These are phyloP conservation scores for Lachancea kluyveri DNA, from an alignment of 805 yeast genomes.

Conservation along the genomic window DNA sequence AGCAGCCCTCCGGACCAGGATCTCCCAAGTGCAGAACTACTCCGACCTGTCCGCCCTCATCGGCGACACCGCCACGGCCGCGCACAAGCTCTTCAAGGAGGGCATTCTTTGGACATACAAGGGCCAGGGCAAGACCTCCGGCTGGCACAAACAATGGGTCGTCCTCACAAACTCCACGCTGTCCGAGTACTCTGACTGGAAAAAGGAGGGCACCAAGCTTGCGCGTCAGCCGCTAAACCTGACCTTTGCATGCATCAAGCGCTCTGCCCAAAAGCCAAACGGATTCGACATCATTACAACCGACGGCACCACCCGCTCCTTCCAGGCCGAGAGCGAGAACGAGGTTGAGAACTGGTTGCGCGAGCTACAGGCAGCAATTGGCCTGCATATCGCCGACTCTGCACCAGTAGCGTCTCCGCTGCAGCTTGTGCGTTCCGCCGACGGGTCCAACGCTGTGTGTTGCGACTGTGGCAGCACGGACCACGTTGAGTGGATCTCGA, in stretches of 20 bases:
- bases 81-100: slow-evolving; percentile 12
- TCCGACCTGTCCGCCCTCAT: slow-evolving; percentile 2
- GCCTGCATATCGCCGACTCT: not conserved
- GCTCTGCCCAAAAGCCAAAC: slow-evolving; percentile 20
- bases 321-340: slow-evolving; percentile 65
- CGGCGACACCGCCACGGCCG: slow-evolving; percentile 1
- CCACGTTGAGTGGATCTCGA: slow-evolving; percentile 81
- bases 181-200: slow-evolving; percentile 74
- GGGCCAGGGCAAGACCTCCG: slow-evolving; percentile 31
- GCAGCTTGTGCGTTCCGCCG: slow-evolving; percentile 27
- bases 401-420: slow-evolving; percentile 8
- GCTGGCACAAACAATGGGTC: slow-evolving; percentile 89
- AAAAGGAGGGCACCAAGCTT: slow-evolving; percentile 50
- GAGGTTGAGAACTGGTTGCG: slow-evolving; percentile 56
- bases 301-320: slow-evolving; percentile 47
- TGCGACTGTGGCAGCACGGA: slow-evolving; percentile 70
- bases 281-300: slow-evolving; percentile 75
- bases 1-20: slow-evolving; percentile 2
- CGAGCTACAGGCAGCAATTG: slow-evolving; percentile 2
- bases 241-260: slow-evolving; percentile 58
- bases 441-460: slow-evolving; percentile 57
- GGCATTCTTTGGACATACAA: slow-evolving; percentile 55
- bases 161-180: slow-evolving; percentile 63
- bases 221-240: slow-evolving; percentile 63
- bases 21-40: slow-evolving; percentile 3